Conservation (phyloP, 2,329 filamentous ascomycete genomes). For the Aureobasidium sp. region DNA sequence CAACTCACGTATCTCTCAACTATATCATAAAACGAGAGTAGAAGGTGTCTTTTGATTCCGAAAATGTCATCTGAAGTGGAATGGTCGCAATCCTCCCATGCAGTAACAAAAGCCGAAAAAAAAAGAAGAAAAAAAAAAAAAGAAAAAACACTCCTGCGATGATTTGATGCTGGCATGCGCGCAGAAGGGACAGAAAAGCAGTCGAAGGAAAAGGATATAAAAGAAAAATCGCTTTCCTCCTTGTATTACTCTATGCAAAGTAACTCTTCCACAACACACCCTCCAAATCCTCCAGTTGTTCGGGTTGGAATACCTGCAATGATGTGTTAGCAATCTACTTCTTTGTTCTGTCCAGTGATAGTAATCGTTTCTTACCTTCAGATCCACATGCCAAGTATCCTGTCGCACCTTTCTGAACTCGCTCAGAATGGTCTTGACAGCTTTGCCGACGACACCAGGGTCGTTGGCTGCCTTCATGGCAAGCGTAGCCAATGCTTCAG, state of each 20-base stretch:
- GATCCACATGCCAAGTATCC: constrained; percentile 96
- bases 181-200: background rate
- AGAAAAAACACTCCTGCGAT: background rate
- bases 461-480: constrained; percentile 81
- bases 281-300: constrained; percentile 90
- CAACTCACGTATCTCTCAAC: too few species aligned
- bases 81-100: background rate
- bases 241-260: constrained; percentile 55
- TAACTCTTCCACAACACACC: constrained; percentile 99
- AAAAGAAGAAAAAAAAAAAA: background rate
- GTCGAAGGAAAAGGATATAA: background rate
- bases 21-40: too few species aligned
- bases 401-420: constrained; percentile 99
- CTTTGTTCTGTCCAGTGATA: background rate
- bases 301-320: constrained; percentile 65
- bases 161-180: background rate
- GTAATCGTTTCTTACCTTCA: constrained; percentile 61
- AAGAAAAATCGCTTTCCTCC: background rate
- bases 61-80: background rate
- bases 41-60: background rate
- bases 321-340: constrained; percentile 17
- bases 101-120: too few species aligned
- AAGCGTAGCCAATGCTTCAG: constrained; percentile 77
- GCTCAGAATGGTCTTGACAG: constrained; percentile 84
- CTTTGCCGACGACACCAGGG: constrained; percentile 86